A percentile compares a stretch with the other conserved stretches of the same genome.
Conservation (phyloP, 106 monocot species). For the Gastrodia elata region DNA sequence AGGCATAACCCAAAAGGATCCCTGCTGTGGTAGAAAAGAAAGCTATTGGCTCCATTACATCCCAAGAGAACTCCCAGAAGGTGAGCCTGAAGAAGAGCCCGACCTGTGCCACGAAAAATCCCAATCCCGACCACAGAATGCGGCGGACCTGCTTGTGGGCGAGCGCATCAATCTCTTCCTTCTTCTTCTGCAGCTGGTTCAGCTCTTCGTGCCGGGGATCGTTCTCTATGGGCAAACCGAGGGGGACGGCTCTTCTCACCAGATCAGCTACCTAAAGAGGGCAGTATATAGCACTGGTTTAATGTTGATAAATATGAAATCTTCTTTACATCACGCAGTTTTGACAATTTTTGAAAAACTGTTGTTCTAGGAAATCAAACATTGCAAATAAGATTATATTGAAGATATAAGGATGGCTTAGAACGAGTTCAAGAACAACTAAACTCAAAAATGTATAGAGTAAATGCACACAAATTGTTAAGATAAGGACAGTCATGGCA, state of each 20-base stretch:
- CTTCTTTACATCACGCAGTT: too few relatives aligned
- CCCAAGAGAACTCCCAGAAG: constrained; percentile 99
- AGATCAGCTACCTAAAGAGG: constrained; percentile 64
- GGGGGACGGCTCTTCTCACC: constrained; percentile 68
- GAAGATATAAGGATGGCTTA: too few relatives aligned
- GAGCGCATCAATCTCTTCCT: constrained; percentile 73
- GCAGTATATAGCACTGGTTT: too few relatives aligned
- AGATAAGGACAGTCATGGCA: too few relatives aligned
- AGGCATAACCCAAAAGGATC: constrained; percentile 60
- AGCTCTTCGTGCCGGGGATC: constrained; percentile 86
- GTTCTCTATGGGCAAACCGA: constrained; percentile 52
- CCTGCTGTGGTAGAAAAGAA: constrained; percentile 84
- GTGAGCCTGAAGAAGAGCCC: constrained; percentile 90
- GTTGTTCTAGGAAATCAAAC: too few relatives aligned
- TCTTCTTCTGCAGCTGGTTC: constrained; percentile 49
- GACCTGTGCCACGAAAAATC: constrained; percentile 48
- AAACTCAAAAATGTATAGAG: too few relatives aligned
- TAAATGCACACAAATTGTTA: too few relatives aligned
- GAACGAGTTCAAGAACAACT: too few relatives aligned
- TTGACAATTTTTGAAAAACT: not conserved
- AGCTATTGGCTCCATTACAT: constrained; percentile 92
- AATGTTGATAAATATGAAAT: not conserved
- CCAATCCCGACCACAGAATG: constrained; percentile 77
- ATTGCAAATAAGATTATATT: too few relatives aligned
- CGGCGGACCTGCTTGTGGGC: constrained; percentile 78